These are phyloP conservation scores for Termitomyces sp. DNA, from an alignment of 768 basidiomycete species.

Conservation along the genomic window DNA sequence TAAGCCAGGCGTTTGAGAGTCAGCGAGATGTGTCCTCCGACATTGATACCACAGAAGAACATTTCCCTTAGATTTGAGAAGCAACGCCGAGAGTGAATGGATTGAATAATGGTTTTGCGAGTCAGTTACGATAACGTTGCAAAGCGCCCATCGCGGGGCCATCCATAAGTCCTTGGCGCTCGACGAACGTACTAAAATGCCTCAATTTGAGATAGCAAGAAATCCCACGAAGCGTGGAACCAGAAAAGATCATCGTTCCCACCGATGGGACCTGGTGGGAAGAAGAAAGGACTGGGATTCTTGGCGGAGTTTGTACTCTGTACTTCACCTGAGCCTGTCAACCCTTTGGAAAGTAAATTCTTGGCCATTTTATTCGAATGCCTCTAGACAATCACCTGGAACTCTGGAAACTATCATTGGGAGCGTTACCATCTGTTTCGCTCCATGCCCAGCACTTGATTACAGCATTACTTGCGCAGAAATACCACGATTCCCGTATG, in stretches of 20 bases:
- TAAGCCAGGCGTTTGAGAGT: neutral
- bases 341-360: neutral
- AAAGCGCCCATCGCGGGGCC: neutral
- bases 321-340: neutral
- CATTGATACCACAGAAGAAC: neutral
- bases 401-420: neutral
- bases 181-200: neutral
- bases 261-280: conserved; percentile 12
- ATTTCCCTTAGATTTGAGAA: neutral
- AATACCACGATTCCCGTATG: conserved; percentile 1
- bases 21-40: neutral
- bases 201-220: neutral
- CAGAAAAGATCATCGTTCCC: neutral
- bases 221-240: conserved; percentile 5
- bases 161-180: neutral
- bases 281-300: neutral
- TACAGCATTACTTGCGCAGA: neutral
- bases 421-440: neutral
- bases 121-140: neutral
- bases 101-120: neutral
- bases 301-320: neutral
- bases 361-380: neutral
- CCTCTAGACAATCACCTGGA: neutral
- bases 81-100: neutral
- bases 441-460: neutral